A percentile compares a stretch with the other conserved stretches of the same genome.
Evolutionary conservation across 2,329 filamentous ascomycete species (phyloP).

Genomic region (Sclerotinia trifoliorum): DNA sequence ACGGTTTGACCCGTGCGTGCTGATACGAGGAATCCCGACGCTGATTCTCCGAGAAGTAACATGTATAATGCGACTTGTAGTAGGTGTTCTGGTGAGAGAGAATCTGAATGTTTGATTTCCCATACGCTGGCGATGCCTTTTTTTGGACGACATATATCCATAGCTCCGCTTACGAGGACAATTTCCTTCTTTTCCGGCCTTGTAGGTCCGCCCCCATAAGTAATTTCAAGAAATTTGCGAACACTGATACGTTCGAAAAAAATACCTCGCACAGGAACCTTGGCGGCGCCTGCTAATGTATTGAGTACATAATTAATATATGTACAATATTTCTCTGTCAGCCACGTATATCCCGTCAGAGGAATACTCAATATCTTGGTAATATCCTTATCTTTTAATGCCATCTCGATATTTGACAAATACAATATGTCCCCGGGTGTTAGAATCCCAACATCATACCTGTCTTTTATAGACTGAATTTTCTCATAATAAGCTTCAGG

Average conservation of each 20-base stretch:
- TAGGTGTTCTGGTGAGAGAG: slow-evolving; percentile 8
- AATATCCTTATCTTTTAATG: neutral
- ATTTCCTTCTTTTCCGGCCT: neutral
- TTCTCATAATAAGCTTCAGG: slow-evolving; percentile 1
- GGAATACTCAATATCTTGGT: slow-evolving; percentile 9
- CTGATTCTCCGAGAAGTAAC: neutral
- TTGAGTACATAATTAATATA: neutral
- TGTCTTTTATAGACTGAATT: neutral
- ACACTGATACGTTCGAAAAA: neutral
- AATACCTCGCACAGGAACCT: neutral
- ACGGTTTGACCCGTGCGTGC: slow-evolving; percentile 19
- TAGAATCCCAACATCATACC: neutral
- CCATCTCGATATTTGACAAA: slow-evolving; percentile 2
- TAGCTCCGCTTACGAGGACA: neutral
- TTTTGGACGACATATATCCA: slow-evolving; percentile 16
- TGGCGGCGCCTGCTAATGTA: neutral
- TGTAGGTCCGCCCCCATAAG: slow-evolving; percentile 5
- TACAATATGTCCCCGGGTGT: slow-evolving; percentile 10
- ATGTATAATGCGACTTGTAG: slow-evolving; percentile 18
- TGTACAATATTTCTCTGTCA: neutral
- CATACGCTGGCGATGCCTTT: neutral
- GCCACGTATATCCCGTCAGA: neutral
- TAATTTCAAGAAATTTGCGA: neutral
- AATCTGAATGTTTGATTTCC: slow-evolving; percentile 18
- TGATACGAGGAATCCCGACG: slow-evolving; percentile 9